Conservation (phyloP, 1,284 basidiomycete genomes). For the Pisolithus thermaeus region DNA sequence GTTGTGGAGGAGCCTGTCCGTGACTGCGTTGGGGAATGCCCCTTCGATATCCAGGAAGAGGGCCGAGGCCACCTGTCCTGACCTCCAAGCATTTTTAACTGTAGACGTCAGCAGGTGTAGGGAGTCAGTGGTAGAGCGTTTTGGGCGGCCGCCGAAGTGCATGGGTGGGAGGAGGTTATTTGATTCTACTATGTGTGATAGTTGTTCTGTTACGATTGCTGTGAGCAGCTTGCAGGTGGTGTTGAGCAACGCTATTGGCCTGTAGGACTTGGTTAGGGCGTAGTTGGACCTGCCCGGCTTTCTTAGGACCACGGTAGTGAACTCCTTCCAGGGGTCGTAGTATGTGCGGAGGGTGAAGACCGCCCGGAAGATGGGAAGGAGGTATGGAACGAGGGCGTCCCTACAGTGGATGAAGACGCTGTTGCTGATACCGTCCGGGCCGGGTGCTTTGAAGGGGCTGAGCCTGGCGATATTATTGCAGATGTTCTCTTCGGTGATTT, state of each 20-base stretch:
- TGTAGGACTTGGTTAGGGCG: not conserved
- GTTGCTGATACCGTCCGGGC: not conserved
- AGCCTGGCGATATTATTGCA: not conserved
- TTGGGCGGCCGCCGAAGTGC: not conserved
- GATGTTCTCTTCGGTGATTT: too few species aligned
- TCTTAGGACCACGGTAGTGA: not conserved
- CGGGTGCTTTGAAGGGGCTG: not conserved
- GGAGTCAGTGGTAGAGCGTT: not conserved
- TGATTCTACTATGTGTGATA: not conserved
- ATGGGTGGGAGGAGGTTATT: not conserved
- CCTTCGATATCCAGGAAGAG: conserved; percentile 5
- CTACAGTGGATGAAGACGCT: too few species aligned
- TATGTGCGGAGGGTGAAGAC: not conserved
- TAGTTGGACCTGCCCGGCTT: not conserved
- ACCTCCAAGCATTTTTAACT: not conserved
- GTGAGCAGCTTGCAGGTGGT: not conserved
- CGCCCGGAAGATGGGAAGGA: not conserved
- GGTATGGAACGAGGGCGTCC: not conserved
- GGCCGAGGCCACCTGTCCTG: not conserved
- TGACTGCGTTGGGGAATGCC: not conserved
- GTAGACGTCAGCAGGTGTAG: not conserved
- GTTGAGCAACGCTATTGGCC: not conserved
- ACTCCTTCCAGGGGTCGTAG: not conserved
- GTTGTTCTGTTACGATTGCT: not conserved
- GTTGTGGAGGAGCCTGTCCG: conserved; percentile 20